Conservation (phyloP, 306 rosid species). For the Corylus heterophylla region DNA sequence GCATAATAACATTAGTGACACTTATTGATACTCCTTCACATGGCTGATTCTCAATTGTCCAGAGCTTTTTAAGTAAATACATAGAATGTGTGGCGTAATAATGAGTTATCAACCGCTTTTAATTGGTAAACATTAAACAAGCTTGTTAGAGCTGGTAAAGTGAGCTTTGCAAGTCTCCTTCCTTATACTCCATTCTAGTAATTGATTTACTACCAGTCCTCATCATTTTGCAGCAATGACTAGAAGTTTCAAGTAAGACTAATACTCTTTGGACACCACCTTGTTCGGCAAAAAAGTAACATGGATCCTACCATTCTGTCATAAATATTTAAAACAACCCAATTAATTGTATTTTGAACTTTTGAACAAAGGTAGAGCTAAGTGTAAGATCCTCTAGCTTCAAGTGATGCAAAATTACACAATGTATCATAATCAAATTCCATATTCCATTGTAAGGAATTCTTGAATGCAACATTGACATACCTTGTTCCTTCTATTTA, state of each 20-base stretch:
- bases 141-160: neutral
- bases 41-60: neutral
- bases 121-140: neutral
- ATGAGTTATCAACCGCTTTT: neutral
- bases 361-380: neutral
- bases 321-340: neutral
- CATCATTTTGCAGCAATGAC: neutral
- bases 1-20: neutral
- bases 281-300: neutral
- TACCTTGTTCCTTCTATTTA: neutral
- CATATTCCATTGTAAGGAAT: neutral
- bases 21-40: neutral
- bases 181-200: neutral
- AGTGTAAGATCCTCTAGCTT: neutral
- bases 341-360: neutral
- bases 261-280: neutral
- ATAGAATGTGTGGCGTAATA: neutral
- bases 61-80: neutral
- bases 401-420: neutral
- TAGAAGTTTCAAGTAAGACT: neutral
- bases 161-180: neutral
- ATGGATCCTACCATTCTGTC: neutral
- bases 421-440: neutral
- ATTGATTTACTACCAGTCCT: neutral
- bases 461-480: neutral